Percentiles rank a stretch among this genome's conserved stretches.
These are phyloP conservation scores for Nephromyces sp. DNA, from an alignment of 169 alveolate genomes.

Conservation along the genomic window DNA sequence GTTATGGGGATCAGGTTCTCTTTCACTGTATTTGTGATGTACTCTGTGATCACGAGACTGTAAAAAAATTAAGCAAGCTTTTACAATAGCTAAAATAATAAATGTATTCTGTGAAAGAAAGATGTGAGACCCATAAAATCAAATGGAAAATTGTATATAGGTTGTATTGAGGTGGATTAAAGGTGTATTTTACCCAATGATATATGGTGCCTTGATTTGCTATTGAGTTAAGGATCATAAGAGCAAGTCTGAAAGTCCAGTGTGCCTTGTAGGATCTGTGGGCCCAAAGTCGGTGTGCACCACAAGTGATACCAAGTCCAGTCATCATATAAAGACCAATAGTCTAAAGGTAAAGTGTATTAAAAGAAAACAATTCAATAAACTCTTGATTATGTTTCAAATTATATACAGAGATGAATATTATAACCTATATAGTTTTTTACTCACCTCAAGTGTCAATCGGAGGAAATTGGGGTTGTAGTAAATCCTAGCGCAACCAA, in stretches of 20 bases:
- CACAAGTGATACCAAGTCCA: slow-evolving; percentile 73
- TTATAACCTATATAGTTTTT: background rate
- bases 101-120: background rate
- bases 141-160: background rate
- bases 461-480: slow-evolving; percentile 8
- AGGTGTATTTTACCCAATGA: slow-evolving; percentile 56
- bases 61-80: background rate
- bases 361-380: background rate
- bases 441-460: background rate
- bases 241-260: slow-evolving; percentile 37
- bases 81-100: background rate
- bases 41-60: slow-evolving; percentile 57
- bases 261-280: slow-evolving; percentile 67
- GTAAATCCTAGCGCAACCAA: slow-evolving; percentile 41
- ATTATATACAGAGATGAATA: background rate
- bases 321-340: slow-evolving; percentile 41
- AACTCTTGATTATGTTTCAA: background rate
- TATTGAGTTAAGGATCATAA: slow-evolving; percentile 57
- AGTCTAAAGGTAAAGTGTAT: slow-evolving; percentile 16
- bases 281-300: slow-evolving; percentile 76
- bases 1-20: slow-evolving; percentile 67
- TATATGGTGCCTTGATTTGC: slow-evolving; percentile 68
- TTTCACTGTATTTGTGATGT: slow-evolving; percentile 66
- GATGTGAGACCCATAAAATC: background rate
- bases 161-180: background rate